Evolutionary conservation across 1,284 basidiomycete species (phyloP).

Genomic region (Veloporphyrellus conicus): DNA sequence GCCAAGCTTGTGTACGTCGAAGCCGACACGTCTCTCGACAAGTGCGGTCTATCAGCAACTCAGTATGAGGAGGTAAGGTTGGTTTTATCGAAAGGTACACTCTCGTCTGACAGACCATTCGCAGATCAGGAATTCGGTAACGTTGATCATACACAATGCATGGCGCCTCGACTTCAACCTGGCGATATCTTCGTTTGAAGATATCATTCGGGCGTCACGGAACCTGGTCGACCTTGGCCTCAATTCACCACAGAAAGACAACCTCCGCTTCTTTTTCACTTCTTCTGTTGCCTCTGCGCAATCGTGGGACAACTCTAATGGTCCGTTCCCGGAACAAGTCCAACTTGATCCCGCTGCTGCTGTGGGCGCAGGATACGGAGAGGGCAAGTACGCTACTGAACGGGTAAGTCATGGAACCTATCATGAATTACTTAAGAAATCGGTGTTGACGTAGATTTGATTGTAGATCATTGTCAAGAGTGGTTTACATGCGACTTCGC

Average conservation of each 20-base stretch:
- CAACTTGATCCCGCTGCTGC: conserved; percentile 19
- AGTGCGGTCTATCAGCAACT: too few species aligned
- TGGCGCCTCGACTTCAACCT: conserved; percentile 45
- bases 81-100: too few species aligned
- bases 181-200: conserved; percentile 36
- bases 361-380: conserved; percentile 33
- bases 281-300: conserved; percentile 28
- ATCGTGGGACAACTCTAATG: conserved; percentile 20
- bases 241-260: background rate
- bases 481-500: background rate
- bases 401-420: conserved; percentile 21
- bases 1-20: too few species aligned
- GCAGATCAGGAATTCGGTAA: background rate
- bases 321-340: conserved; percentile 28
- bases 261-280: conserved; percentile 29
- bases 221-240: conserved; percentile 38
- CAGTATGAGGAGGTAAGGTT: too few species aligned
- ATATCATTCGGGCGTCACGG: conserved; percentile 34
- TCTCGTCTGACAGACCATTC: too few species aligned
- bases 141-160: conserved; percentile 22
- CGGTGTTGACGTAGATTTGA: too few species aligned
- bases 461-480: background rate
- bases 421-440: too few species aligned
- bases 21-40: too few species aligned
- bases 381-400: conserved; percentile 36